Evolutionary conservation across 2,329 filamentous ascomycete genomes (phyloP).

Genomic region (Colletotrichum sp.): DNA sequence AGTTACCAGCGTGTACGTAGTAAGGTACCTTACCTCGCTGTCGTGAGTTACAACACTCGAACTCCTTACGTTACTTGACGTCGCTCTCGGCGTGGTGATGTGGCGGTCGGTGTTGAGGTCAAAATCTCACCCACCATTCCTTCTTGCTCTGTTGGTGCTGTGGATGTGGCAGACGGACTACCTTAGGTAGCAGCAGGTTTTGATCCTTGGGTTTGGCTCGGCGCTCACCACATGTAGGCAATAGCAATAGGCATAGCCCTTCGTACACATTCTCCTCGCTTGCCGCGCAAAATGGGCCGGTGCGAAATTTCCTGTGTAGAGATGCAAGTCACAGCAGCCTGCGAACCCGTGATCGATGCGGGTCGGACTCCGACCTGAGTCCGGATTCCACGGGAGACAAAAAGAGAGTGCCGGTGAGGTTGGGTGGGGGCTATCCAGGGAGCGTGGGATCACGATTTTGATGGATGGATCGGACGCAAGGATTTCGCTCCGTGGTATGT

Average conservation of each 20-base stretch:
- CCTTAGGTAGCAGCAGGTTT: no score
- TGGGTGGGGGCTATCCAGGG: background rate
- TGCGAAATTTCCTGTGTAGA: background rate
- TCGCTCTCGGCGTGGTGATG: background rate
- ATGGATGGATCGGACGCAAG: constrained; percentile 12
- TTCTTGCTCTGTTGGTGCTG: background rate
- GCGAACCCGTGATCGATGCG: background rate
- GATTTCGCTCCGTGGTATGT: background rate
- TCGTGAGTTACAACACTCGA: background rate
- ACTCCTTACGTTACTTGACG: background rate
- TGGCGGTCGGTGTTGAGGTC: background rate
- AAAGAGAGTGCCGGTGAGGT: background rate
- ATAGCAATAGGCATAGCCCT: no score
- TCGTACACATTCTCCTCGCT: no score
- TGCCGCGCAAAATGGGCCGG: background rate
- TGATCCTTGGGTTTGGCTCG: no score
- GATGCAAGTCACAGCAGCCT: background rate
- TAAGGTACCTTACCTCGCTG: background rate
- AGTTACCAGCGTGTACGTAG: background rate
- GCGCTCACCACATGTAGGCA: no score
- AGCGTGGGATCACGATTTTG: constrained; percentile 7
- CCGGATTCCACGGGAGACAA: background rate
- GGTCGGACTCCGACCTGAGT: constrained; percentile 10
- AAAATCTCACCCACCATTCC: background rate
- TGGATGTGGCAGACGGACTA: no score